Conservation (phyloP, 116 monocot genomes). For the Phalaenopsis hybrid region DNA sequence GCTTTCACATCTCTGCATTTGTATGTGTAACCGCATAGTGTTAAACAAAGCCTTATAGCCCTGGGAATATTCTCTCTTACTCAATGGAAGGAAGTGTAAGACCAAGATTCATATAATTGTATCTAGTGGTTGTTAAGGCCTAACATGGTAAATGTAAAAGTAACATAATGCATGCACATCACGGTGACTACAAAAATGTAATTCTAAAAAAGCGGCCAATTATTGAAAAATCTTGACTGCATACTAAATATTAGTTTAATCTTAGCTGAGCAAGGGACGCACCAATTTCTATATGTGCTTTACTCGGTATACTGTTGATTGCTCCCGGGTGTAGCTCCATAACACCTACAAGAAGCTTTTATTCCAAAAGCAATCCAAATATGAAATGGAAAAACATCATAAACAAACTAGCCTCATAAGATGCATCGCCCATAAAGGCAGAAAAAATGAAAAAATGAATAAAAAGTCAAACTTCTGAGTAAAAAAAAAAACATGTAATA, state of each 20-base stretch:
- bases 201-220: not conserved
- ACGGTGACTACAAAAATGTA: not conserved
- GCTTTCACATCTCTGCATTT: too few species aligned
- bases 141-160: not conserved
- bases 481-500: not conserved
- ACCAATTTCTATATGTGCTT: slow-evolving; percentile 96
- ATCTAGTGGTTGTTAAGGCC: not conserved
- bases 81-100: too few species aligned
- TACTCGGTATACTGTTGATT: slow-evolving; percentile 96
- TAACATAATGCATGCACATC: not conserved
- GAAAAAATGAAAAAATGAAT: not conserved
- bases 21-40: too few species aligned
- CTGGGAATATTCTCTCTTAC: too few species aligned
- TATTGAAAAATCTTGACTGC: not conserved
- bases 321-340: slow-evolving; percentile 95
- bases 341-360: slow-evolving; percentile 47
- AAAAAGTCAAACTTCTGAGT: not conserved
- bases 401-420: not conserved
- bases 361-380: not conserved
- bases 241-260: not conserved
- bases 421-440: not conserved
- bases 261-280: slow-evolving; percentile 7
- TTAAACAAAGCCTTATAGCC: too few species aligned
- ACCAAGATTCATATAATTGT: not conserved
- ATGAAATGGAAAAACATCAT: not conserved